Conservation (phyloP, 2,329 filamentous ascomycete genomes). For the Ophiostoma sp. region DNA sequence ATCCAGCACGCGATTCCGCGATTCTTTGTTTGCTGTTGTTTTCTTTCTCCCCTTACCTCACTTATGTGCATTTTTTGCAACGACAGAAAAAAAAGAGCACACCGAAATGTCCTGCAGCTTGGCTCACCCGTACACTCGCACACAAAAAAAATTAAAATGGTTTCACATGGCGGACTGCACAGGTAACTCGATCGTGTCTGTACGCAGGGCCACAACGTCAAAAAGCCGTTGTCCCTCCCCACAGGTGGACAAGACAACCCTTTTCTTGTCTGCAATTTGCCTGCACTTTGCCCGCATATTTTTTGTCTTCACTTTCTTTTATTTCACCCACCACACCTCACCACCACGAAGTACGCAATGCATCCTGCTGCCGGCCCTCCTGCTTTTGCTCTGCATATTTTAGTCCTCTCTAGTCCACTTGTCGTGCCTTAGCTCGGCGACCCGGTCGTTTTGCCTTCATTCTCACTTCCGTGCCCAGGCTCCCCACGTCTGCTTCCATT, state of each 20-base stretch:
- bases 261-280: neutral
- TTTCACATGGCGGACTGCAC: slow-evolving; percentile 17
- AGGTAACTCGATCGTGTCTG: slow-evolving; percentile 22
- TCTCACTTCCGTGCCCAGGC: neutral
- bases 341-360: slow-evolving; percentile 5
- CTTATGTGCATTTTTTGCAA: neutral
- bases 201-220: slow-evolving; percentile 14
- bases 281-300: neutral
- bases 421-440: slow-evolving; percentile 22
- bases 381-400: slow-evolving; percentile 24
- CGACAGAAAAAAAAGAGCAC: neutral
- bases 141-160: slow-evolving; percentile 6
- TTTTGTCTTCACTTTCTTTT: neutral
- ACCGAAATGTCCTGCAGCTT: neutral
- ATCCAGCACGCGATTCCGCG: neutral
- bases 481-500: neutral
- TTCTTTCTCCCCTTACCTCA: neutral
- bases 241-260: neutral
- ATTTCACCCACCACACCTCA: neutral
- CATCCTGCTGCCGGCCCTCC: slow-evolving; percentile 8
- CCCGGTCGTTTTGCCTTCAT: slow-evolving; percentile 10
- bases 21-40: neutral
- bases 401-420: slow-evolving; percentile 23
- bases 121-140: neutral
- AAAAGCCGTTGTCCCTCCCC: slow-evolving; percentile 14